These are phyloP conservation scores for Neostapfia colusana DNA, from an alignment of 176 grass and related monocot genomes.

Conservation along the genomic window DNA sequence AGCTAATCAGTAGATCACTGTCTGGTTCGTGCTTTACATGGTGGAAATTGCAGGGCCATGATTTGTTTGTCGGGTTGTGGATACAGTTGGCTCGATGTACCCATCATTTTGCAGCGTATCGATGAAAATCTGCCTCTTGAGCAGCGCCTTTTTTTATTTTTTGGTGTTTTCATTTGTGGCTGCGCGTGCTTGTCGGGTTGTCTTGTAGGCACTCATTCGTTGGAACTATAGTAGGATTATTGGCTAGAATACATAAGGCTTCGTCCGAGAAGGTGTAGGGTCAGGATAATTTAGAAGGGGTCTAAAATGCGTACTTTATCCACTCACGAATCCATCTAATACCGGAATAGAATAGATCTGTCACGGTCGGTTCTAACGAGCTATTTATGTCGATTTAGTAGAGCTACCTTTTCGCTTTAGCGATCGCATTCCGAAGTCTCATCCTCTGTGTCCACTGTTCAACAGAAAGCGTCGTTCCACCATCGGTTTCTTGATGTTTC, in stretches of 20 bases:
- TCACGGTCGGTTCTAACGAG: neutral
- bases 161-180: constrained; percentile 11
- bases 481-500: constrained; percentile 23
- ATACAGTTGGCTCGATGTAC: constrained; percentile 23
- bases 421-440: neutral
- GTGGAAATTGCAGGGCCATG: constrained; percentile 19
- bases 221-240: neutral
- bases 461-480: neutral
- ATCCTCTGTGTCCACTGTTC: neutral
- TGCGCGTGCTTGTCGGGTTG: constrained; percentile 25
- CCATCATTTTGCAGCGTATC: constrained; percentile 42
- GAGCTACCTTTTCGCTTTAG: neutral
- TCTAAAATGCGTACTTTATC: constrained; percentile 12
- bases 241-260: neutral
- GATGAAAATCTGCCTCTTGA: constrained; percentile 28
- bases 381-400: neutral
- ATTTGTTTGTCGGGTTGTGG: constrained; percentile 54
- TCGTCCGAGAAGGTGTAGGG: neutral
- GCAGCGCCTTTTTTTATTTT: neutral
- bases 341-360: constrained; percentile 2
- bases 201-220: constrained; percentile 2
- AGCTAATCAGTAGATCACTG: constrained; percentile 51
- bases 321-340: neutral
- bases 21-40: constrained; percentile 43
- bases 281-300: neutral